Evolutionary conservation across 495 filamentous ascomycete species (phyloP).

Genomic region (Xylaria scruposa): DNA sequence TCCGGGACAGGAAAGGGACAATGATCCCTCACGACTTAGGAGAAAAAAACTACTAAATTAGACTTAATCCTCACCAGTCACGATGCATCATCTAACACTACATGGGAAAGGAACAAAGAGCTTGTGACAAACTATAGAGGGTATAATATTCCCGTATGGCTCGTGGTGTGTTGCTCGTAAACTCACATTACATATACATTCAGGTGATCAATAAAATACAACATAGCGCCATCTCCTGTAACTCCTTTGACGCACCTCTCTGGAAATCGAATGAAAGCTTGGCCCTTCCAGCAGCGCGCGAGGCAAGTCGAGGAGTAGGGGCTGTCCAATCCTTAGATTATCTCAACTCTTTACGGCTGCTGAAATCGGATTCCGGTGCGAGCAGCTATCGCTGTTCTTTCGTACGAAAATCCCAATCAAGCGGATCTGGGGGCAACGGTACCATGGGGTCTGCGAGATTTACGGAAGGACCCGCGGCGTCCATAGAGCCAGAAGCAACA

Average conservation of each 20-base stretch:
- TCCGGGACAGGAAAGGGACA: neutral
- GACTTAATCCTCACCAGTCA: neutral
- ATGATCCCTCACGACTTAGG: neutral
- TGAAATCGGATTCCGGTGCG: neutral
- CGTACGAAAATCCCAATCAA: neutral
- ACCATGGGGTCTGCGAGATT: neutral
- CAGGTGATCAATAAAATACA: neutral
- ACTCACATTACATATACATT: neutral
- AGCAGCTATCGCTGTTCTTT: neutral
- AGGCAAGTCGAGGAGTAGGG: neutral
- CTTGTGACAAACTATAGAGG: neutral
- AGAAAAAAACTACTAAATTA: neutral
- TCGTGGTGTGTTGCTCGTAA: neutral
- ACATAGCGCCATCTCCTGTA: neutral
- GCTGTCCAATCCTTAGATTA: neutral
- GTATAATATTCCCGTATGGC: neutral
- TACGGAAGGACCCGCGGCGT: neutral
- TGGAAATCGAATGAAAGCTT: neutral
- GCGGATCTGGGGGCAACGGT: neutral
- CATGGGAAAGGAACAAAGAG: neutral
- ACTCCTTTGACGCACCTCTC: neutral
- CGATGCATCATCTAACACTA: neutral
- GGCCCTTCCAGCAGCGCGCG: neutral
- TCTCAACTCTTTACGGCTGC: neutral
- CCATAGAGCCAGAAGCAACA: neutral